phyloP scores from a whole-genome alignment of 2,329 filamentous ascomycete species.

The Fusarium sp. region DNA sequence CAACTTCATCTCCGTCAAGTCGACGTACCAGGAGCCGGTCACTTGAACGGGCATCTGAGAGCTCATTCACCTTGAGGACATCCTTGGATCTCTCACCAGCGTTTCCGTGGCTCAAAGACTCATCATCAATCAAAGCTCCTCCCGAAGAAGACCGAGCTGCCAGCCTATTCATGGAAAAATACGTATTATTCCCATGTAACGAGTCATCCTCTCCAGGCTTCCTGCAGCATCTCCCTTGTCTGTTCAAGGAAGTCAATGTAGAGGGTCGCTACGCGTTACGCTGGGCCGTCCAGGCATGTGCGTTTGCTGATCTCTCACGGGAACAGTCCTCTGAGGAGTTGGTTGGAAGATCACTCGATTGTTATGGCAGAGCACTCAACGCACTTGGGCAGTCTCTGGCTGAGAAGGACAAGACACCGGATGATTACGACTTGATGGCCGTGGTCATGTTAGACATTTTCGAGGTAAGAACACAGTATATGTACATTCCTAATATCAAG shows the following conservation, averaged over 20 bases:
- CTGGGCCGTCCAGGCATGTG: conserved; percentile 54
- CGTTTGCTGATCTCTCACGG: conserved; percentile 50
- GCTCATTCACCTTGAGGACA: neutral
- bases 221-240: conserved; percentile 52
- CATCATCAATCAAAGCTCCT: neutral
- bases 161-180: conserved; percentile 53
- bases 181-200: conserved; percentile 53
- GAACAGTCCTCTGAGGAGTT: conserved; percentile 37
- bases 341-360: conserved; percentile 46
- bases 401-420: conserved; percentile 48
- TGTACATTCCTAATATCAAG: neutral
- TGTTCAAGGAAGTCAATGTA: conserved; percentile 55
- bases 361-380: conserved; percentile 51
- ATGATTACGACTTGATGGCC: conserved; percentile 56
- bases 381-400: conserved; percentile 50
- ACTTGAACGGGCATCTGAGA: conserved; percentile 14
- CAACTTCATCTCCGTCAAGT: conserved; percentile 8
- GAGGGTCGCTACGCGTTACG: conserved; percentile 53
- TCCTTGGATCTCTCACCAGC: conserved; percentile 5
- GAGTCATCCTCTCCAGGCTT: conserved; percentile 53
- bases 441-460: conserved; percentile 56
- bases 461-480: conserved; percentile 44
- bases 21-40: conserved; percentile 31
- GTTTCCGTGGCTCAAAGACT: conserved; percentile 43
- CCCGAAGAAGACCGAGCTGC: conserved; percentile 47